Evolutionary conservation across 495 filamentous ascomycete genomes (phyloP), one percentile per base, ranked within the genome.

Genomic region (Baudoinia panamericana): DNA sequence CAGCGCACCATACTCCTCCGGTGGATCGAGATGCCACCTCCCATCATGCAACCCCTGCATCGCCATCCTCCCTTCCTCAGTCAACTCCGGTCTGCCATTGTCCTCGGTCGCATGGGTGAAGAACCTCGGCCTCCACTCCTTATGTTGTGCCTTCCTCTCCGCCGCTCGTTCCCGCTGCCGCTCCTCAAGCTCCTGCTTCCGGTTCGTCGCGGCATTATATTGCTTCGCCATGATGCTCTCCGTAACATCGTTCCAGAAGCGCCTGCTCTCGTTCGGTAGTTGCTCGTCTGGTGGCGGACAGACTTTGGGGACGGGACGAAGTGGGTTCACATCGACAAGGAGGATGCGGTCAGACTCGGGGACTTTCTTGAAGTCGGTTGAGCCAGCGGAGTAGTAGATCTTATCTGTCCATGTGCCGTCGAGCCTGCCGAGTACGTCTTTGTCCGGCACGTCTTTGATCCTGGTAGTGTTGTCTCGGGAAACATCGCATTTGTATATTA

Each of bases 131-230:
- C 77, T 68, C 82, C 83, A 96, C 13, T 76, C 67, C 34, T 70
- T 69, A 13, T 71, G 67, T 8, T 67, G 69, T 10, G 63, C 67
- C 45, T 82, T 76, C 19, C 88, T 68, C 46, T 84, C 76, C n/a
- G 80, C 73, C 1, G 84, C 85, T 59, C 80, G 84, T 50, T 81
- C 70, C 24, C 88, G 70, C 59, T 97, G 88, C 15, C 73, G 71
- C 53, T 97, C 87, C 60, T 97, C 88, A 9, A 97, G 73, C 50
- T 93, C 84, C 31, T 84, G 73, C 62, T 97, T 97, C 30, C 86
- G 60, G 26, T 73, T 75, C 31, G 88, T 96, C 11, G 90, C 90
- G 46, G 78, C 74, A 29, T 70, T 70, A 59, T 73, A 97, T 50
- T 87, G 84, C 58, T 84, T 93, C 45, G 75, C 64, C 9, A 75